Base-by-base conservation (phyloP, 2,329 filamentous ascomycete species). In the Dactylellina haptotyla region DNA sequence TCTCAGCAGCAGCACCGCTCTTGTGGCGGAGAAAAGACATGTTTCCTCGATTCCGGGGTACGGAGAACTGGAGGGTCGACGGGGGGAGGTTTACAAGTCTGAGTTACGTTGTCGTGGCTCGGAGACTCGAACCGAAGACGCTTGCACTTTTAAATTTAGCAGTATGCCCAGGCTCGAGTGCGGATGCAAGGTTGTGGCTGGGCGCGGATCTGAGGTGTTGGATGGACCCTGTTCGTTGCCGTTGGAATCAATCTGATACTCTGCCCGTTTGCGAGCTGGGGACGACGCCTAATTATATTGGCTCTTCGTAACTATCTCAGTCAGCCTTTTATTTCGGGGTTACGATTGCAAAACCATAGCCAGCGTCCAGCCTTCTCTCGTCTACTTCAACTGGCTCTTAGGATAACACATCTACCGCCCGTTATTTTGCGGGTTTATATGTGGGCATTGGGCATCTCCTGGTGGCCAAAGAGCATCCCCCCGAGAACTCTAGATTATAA, bases 1-100 rank as follows among this genome's bases (percentile, higher is more conserved):
- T 34, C 9, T 73, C 61, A 16, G 50, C 48, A 30, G 23, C 41
- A n/a, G 26, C 54, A 14, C 51, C 46, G 14, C 46, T 58, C 41
- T 48, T 64, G 39, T 56, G 59, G 51, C 59, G 67, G 37, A 72
- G 67, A 39, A 72, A 58, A 39, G 67, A 62, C 67, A 72, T 72
- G 20, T 65, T 72, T 23, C 18, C 39, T 12, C 14, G 32, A 37
- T 54, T 26, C 32, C 16, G 37, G 8, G 32, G 25, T 28, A 39
- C 26, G 20, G 16, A 32, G 12, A 26, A 28, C 30, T 25, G 12
- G 32, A n/a, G n/a, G 37, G 4, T 12, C 9, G 25, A 3, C 9
- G 14, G 48, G 37, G 20, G 30, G 32, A 54, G 16, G 50, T 54
- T 54, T 37, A 54, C 50, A 25, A 18, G 50, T 23, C 12, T 54